Evolutionary conservation across 306 rosid species (phyloP).

Genomic region (Fragaria vesca): DNA sequence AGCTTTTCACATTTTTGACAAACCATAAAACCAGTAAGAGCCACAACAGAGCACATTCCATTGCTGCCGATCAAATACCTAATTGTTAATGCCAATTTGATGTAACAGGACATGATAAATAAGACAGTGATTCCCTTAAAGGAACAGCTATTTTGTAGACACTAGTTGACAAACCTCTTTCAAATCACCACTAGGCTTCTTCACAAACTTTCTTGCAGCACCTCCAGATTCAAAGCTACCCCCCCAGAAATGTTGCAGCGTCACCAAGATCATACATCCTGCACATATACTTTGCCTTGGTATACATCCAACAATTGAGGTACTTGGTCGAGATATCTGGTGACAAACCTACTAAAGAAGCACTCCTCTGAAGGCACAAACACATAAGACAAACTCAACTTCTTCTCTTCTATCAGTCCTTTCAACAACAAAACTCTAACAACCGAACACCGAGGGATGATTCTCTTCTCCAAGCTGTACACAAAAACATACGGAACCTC

Average conservation of each 20-base stretch:
- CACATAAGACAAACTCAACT: background rate
- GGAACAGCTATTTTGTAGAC: too few relatives aligned
- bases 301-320: conserved; percentile 29
- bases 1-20: too few relatives aligned
- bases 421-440: conserved; percentile 26
- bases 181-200: background rate
- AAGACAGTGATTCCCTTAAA: too few relatives aligned
- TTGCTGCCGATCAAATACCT: background rate
- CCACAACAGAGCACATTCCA: background rate
- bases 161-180: background rate
- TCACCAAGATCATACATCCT: background rate
- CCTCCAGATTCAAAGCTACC: background rate
- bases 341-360: conserved; percentile 30
- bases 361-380: background rate
- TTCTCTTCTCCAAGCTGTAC: conserved; percentile 33
- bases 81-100: too few relatives aligned
- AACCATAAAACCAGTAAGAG: background rate
- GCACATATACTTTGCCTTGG: conserved; percentile 12
- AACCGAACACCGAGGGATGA: conserved; percentile 24
- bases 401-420: conserved; percentile 22
- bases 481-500: conserved; percentile 1
- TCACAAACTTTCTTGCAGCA: background rate
- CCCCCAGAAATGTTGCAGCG: background rate
- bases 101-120: too few relatives aligned
- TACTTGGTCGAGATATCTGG: conserved; percentile 3